Evolutionary conservation across 1,139 yeast genomes (phyloP), one percentile per base, ranked within the genome.

Genomic region (Petasospora rhodanensis): DNA sequence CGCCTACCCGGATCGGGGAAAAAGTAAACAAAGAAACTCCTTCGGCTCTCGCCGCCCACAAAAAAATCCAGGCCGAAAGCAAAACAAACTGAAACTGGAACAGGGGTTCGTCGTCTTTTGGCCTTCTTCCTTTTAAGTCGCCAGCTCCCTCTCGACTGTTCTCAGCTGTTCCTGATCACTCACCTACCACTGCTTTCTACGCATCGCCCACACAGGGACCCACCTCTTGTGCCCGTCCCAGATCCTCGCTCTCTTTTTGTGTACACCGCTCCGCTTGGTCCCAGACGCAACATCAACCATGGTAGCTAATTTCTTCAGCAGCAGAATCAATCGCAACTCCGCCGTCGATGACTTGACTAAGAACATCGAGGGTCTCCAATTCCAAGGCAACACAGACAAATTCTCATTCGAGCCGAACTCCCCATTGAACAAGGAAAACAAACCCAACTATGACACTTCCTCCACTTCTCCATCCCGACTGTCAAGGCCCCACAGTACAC

Each of bases 361-460:
- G 39, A 46, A 49, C 40, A 42, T 50, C 38, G 52, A 48, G 37
- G 41, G 47, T 5, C 37, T 50, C 12, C 51, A 49, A 24, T 45
- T 49, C 25, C 46, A 35, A 22, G 26, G 34, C 22, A n/a, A n/a
- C n/a, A 25, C 27, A 13, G 54, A 47, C 25, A 44, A 36, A 28
- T 51, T 51, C 37, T 46, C 46, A 13, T 51, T 51, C 19, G 55
- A 51, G 29, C 46, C 52, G 11, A 43, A 39, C 37, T 47, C 54
- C 7, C 52, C 52, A 3, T 22, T 43, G 14, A 58, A 62, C 43
- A 62, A 62, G 37, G 67, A 63, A 41, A 63, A 62, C 42, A 53
- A 55, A 4, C 62, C 65, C 1, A n/a, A n/a, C n/a, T 31, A 41
- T 14, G 41, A 36, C n/a, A 50, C 49, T 4, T 28, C 49, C 1